Evolutionary conservation across 768 basidiomycete species (phyloP).

Genomic region (Termitomyces sp.): DNA sequence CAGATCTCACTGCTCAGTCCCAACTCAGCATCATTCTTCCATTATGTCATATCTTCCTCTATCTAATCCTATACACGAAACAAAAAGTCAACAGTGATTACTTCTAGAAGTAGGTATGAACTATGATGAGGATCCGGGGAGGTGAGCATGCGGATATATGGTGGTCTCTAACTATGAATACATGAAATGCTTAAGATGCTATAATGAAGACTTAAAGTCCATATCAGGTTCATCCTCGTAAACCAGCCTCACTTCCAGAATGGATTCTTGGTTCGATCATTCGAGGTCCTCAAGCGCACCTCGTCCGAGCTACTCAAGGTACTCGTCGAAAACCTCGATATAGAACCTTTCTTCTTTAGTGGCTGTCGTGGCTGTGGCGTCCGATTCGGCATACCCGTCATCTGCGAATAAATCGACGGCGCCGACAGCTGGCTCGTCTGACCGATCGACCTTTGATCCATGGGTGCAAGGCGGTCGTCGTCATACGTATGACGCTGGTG

Average conservation of each 20-base stretch:
- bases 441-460: conserved; percentile 12
- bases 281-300: conserved; percentile 5
- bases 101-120: not conserved
- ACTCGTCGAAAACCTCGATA: conserved; percentile 23
- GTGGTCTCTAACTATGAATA: not conserved
- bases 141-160: not conserved
- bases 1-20: too few species aligned
- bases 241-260: conserved; percentile 21
- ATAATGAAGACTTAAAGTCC: not conserved
- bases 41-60: not conserved
- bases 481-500: conserved; percentile 20
- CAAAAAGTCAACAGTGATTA: not conserved
- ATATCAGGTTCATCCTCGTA: not conserved
- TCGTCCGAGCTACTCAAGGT: conserved; percentile 21
- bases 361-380: conserved; percentile 45
- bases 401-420: conserved; percentile 52
- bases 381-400: conserved; percentile 52
- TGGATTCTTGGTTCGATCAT: conserved; percentile 17
- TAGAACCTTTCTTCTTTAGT: conserved; percentile 12
- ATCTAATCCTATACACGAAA: not conserved
- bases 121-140: not conserved
- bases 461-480: conserved; percentile 12
- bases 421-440: conserved; percentile 29
- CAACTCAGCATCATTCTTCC: too few species aligned
- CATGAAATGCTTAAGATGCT: not conserved